Evolutionary conservation across 2,329 filamentous ascomycete species (phyloP).

Genomic region (Monosporascus cannonballus): DNA sequence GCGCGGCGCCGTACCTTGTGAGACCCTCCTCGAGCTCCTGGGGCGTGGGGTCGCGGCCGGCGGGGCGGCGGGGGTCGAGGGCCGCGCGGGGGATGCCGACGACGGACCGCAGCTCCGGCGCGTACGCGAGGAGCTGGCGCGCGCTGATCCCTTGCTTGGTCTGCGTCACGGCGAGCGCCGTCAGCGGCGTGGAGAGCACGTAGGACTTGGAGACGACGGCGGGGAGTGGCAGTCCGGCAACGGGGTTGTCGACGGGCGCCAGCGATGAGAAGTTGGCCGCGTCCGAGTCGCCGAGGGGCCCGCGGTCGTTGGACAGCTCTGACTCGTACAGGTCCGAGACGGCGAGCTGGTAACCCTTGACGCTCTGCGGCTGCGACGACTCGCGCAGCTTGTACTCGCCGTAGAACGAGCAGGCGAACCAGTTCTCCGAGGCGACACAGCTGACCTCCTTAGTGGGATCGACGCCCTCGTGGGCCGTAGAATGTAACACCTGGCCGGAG

Average conservation of each 20-base stretch:
- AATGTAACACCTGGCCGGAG: conserved; percentile 73
- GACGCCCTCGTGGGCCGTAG: conserved; percentile 64
- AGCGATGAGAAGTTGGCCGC: conserved; percentile 73
- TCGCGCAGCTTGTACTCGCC: conserved; percentile 53
- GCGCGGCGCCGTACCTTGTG: conserved; percentile 63
- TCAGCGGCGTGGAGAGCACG: conserved; percentile 73
- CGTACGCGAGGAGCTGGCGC: conserved; percentile 72
- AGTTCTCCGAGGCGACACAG: conserved; percentile 85
- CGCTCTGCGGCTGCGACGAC: conserved; percentile 40
- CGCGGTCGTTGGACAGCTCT: conserved; percentile 74
- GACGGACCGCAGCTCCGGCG: conserved; percentile 68
- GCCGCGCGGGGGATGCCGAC: conserved; percentile 71
- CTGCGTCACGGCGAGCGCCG: conserved; percentile 74
- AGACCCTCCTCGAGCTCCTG: conserved; percentile 81
- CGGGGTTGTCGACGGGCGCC: conserved; percentile 51
- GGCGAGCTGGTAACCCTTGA: conserved; percentile 81
- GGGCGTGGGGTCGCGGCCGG: conserved; percentile 75
- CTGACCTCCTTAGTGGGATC: conserved; percentile 69
- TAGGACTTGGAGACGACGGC: conserved; percentile 75
- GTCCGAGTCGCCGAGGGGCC: conserved; percentile 55
- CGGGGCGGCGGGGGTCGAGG: conserved; percentile 79
- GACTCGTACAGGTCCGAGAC: conserved; percentile 91
- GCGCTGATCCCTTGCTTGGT: conserved; percentile 89
- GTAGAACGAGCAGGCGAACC: conserved; percentile 83
- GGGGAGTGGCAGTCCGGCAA: conserved; percentile 49